These are phyloP conservation scores for Lonicera japonica DNA, from an alignment of 129 eudicot species.

Conservation along the genomic window DNA sequence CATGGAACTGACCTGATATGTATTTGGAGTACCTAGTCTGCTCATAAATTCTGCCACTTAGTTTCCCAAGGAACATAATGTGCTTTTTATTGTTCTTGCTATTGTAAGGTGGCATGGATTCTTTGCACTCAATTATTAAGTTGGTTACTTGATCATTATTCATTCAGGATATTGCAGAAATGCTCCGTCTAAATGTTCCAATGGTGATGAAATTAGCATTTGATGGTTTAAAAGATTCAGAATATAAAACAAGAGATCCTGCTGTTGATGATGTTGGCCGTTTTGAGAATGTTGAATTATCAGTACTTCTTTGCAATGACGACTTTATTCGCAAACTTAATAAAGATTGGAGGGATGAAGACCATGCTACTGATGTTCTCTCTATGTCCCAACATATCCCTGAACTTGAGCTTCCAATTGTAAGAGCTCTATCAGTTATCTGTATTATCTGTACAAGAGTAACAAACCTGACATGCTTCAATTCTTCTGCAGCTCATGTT, in stretches of 20 bases:
- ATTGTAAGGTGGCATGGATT: not conserved
- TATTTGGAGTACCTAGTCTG: too few species aligned
- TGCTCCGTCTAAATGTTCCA: constrained; percentile 12
- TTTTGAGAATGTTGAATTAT: constrained; percentile 71
- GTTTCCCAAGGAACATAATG: not conserved
- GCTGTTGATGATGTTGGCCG: constrained; percentile 64
- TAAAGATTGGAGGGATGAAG: constrained; percentile 91
- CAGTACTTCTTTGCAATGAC: constrained; percentile 90
- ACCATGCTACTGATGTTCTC: constrained; percentile 95
- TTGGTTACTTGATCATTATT: not conserved
- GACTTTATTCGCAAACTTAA: constrained; percentile 70
- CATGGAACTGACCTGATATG: too few species aligned
- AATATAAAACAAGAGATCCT: constrained; percentile 67
- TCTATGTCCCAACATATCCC: constrained; percentile 98
- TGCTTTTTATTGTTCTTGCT: not conserved
- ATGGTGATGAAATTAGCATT: constrained; percentile 18
- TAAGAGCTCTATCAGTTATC: constrained; percentile 17
- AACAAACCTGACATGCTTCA: constrained; percentile 18
- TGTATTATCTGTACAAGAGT: constrained; percentile 13
- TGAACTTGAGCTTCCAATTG: constrained; percentile 84
- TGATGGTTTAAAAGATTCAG: constrained; percentile 47
- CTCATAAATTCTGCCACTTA: too few species aligned
- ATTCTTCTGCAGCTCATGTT: constrained; percentile 68
- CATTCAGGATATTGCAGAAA: constrained; percentile 11
- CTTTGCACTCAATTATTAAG: too few species aligned